Conservation (phyloP, 2,329 filamentous ascomycete species). For the Alternaria viburni region DNA sequence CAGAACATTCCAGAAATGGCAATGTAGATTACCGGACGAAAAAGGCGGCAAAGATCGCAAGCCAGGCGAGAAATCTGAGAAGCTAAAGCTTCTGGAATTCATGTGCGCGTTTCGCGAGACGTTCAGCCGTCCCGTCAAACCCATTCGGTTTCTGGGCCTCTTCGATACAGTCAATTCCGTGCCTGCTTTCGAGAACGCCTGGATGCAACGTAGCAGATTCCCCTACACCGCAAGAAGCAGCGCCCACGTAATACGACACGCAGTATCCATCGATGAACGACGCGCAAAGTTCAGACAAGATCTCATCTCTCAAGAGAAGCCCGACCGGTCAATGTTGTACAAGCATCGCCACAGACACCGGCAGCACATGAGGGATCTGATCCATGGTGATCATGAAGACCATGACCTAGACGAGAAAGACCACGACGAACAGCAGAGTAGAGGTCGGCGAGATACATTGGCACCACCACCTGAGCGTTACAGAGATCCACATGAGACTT, state of each 20-base stretch:
- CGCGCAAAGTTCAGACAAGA: conserved; percentile 76
- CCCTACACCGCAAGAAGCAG: conserved; percentile 67
- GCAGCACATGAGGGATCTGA: conserved; percentile 17
- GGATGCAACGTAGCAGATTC: conserved; percentile 80
- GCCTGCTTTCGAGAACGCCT: conserved; percentile 74
- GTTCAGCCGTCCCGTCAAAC: conserved; percentile 75
- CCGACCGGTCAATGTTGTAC: conserved; percentile 36
- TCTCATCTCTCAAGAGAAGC: conserved; percentile 60
- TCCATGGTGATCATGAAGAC: conserved; percentile 21
- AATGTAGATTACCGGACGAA: conserved; percentile 58
- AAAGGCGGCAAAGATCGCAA: conserved; percentile 33
- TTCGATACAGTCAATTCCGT: conserved; percentile 86
- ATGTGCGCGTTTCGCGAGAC: conserved; percentile 83
- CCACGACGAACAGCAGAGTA: conserved; percentile 5
- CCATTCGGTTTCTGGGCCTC: conserved; percentile 77
- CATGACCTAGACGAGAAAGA: conserved; percentile 18
- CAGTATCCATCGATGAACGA: conserved; percentile 73
- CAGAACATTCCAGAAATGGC: conserved; percentile 73
- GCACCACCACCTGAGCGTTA: conserved; percentile 40
- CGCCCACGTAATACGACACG: conserved; percentile 68
- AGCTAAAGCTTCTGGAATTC: conserved; percentile 71
- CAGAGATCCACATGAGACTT: conserved; percentile 42
- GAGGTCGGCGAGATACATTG: conserved; percentile 33
- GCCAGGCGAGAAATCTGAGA: conserved; percentile 56
- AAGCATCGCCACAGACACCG: conserved; percentile 34